A percentile compares a stretch with the other conserved stretches of the same genome.
phyloP scores from a whole-genome alignment of 306 rosid species.

The Pyrus communis region DNA sequence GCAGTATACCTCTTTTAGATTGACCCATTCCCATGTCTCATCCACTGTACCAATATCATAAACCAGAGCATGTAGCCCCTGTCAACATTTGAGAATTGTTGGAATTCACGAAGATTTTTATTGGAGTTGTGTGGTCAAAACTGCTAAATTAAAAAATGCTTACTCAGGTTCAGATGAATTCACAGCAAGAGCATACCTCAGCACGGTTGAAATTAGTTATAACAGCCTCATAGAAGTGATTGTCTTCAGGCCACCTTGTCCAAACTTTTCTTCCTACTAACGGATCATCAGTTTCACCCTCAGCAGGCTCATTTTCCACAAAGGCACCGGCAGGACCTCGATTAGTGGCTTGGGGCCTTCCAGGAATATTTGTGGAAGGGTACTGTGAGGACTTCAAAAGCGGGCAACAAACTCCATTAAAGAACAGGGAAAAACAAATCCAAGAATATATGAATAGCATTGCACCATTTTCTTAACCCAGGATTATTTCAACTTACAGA shows the following conservation, averaged over 20 bases:
- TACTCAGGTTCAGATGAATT: neutral
- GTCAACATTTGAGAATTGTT: neutral
- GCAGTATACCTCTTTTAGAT: slow-evolving; percentile 45
- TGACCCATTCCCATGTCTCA: slow-evolving; percentile 64
- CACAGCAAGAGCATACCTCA: slow-evolving; percentile 17
- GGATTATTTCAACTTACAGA: slow-evolving; percentile 32
- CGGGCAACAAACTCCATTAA: slow-evolving; percentile 11
- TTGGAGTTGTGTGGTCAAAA: neutral
- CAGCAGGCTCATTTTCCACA: slow-evolving; percentile 27
- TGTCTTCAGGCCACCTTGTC: slow-evolving; percentile 55
- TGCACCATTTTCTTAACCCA: neutral
- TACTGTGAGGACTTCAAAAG: slow-evolving; percentile 36
- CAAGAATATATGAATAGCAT: neutral
- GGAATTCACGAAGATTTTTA: neutral
- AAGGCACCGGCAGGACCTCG: slow-evolving; percentile 35
- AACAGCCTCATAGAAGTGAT: slow-evolving; percentile 45
- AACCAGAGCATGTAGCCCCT: slow-evolving; percentile 53
- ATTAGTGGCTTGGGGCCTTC: slow-evolving; percentile 30
- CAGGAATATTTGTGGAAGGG: slow-evolving; percentile 30
- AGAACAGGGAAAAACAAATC: neutral
- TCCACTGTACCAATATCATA: slow-evolving; percentile 41
- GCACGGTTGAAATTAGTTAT: slow-evolving; percentile 31
- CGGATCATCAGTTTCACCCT: slow-evolving; percentile 21
- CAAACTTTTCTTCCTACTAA: slow-evolving; percentile 48
- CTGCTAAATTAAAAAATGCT: neutral